Evolutionary conservation across 495 filamentous ascomycete species (phyloP).

Genomic region (Aspergillus steynii): DNA sequence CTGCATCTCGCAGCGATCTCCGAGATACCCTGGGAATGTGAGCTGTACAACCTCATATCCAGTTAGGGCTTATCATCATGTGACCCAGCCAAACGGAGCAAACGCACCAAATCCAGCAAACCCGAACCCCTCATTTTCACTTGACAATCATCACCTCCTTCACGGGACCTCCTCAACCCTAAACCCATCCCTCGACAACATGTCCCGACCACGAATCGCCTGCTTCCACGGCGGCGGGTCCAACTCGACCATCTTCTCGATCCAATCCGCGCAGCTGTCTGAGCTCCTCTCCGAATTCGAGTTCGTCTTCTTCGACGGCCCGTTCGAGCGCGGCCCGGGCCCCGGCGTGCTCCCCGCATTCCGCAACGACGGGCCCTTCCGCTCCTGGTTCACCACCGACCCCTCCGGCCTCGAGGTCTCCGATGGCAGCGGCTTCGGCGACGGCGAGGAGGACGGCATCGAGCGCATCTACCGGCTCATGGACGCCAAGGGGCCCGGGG

Average conservation of each 20-base stretch:
- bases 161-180: neutral
- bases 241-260: constrained; percentile 26
- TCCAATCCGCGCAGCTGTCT: constrained; percentile 29
- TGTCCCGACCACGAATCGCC: constrained; percentile 29
- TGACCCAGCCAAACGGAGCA: neutral
- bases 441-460: constrained; percentile 18
- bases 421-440: constrained; percentile 23
- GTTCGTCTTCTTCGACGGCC: constrained; percentile 33
- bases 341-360: constrained; percentile 39
- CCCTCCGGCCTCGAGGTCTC: constrained; percentile 47
- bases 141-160: neutral
- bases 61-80: neutral
- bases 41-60: no score
- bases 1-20: no score
- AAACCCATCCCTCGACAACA: neutral
- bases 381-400: constrained; percentile 51
- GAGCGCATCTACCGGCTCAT: constrained; percentile 26
- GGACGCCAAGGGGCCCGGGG: constrained; percentile 45
- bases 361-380: constrained; percentile 52
- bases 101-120: neutral
- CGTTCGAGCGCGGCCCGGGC: constrained; percentile 28
- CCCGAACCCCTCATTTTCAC: neutral
- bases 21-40: no score
- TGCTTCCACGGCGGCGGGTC: constrained; percentile 40
- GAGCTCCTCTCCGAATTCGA: constrained; percentile 25